These are phyloP conservation scores for Pseudozyma sp. DNA, from an alignment of 1,284 basidiomycete species.

Conservation along the genomic window DNA sequence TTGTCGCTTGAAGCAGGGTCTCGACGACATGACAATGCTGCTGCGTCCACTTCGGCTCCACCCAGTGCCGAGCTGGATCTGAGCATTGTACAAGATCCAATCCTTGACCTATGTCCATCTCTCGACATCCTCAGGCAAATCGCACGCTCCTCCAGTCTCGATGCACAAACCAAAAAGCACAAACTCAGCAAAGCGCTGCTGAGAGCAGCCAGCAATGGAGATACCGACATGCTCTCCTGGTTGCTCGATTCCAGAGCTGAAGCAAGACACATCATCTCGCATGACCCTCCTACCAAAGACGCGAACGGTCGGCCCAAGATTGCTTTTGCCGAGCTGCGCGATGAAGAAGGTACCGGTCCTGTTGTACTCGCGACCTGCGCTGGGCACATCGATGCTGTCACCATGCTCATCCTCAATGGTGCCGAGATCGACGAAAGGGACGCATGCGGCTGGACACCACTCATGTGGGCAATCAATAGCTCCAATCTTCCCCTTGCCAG, in stretches of 20 bases:
- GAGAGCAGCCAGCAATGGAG: slow-evolving; percentile 53
- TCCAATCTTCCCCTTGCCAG: slow-evolving; percentile 91
- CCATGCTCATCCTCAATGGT: slow-evolving; percentile 53
- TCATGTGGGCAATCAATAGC: slow-evolving; percentile 91
- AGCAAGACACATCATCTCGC: slow-evolving; percentile 29
- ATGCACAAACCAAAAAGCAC: slow-evolving; percentile 17
- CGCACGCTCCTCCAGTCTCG: slow-evolving; percentile 17
- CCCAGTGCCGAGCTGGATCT: slow-evolving; percentile 27
- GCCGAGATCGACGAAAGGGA: slow-evolving; percentile 61
- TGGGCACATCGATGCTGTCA: slow-evolving; percentile 61
- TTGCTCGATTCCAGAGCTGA: slow-evolving; percentile 43
- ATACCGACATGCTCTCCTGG: slow-evolving; percentile 61
- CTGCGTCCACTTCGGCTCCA: not conserved
- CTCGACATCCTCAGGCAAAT: slow-evolving; percentile 47
- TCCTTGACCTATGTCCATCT: slow-evolving; percentile 55
- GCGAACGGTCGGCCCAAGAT: slow-evolving; percentile 18
- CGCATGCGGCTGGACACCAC: slow-evolving; percentile 83
- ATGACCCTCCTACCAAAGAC: slow-evolving; percentile 7
- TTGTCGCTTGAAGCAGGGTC: slow-evolving; percentile 10
- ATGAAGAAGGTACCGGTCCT: slow-evolving; percentile 57
- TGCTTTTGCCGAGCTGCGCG: slow-evolving; percentile 37
- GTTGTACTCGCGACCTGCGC: slow-evolving; percentile 58
- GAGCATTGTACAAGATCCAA: slow-evolving; percentile 42
- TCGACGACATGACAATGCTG: not conserved
- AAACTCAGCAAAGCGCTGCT: slow-evolving; percentile 46